Evolutionary conservation across 345 rosid genomes (phyloP), one percentile per base, ranked within the genome.

Genomic region (Corchorus capsularis): DNA sequence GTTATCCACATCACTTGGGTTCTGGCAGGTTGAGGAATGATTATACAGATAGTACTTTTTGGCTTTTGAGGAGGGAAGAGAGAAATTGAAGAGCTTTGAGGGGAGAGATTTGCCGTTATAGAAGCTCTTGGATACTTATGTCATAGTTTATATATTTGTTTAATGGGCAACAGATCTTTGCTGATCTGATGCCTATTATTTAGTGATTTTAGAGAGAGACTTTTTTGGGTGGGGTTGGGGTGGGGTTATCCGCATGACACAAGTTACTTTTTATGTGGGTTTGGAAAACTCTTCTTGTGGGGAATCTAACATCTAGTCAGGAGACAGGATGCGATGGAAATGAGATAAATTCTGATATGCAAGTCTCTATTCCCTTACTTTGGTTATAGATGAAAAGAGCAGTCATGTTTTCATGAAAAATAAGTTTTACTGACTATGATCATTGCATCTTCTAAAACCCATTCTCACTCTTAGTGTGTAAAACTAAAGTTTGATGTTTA

Each of bases 241-340:
- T 83, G 75, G 83, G 84, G 81, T 85, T 80, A 74, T 83, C 83
- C 62, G 37, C 83, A 79, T 85, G 84, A 84, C 84, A 82, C 84
- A 79, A 83, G 78, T 81, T 78, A 78, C 84, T 81, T 73, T 84
- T 74, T 87, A 76, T 85, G 87, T 82, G 83, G 87, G 84, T 80
- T 83, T 84, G 82, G 81, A 75, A 86, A 82, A 79, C 77, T 67
- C 82, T 89, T 82, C 81, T 85, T 77, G 57, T 79, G 85, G 87
- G 87, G 83, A 79, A 76, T 83, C 84, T 85, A 80, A 80, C 81
- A 45, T 80, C 85, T 80, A 53, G 64, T 87, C 78, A 49, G 90
- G 83, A 83, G 88, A 85, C 78, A 55, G 80, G 91, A 85, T 87
- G 89, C 92, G 82, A 87, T 81, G 81, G 86, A 89, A 85, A 83